Conservation (phyloP, 1,284 basidiomycete genomes). For the Uromyces viciae-fabae region DNA sequence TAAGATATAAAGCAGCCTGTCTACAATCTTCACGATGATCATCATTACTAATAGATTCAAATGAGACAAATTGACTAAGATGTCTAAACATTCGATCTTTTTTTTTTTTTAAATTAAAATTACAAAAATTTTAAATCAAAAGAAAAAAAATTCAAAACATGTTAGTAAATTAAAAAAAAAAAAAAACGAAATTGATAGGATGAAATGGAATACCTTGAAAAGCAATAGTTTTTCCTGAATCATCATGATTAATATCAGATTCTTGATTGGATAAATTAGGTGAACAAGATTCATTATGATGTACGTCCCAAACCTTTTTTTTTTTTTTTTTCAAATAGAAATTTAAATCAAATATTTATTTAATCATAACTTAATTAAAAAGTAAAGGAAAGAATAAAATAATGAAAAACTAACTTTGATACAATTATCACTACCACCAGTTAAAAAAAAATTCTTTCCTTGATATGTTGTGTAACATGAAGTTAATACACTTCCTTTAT, state of each 20-base stretch:
- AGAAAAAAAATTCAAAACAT: too few species aligned
- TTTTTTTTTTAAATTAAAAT: too few species aligned
- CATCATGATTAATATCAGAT: too few species aligned
- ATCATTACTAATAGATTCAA: constrained; percentile 74
- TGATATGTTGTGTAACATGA: constrained; percentile 29
- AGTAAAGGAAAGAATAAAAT: constrained; percentile 51
- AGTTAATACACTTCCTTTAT: constrained; percentile 42
- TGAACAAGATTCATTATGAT: constrained; percentile 62
- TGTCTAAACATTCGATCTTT: constrained; percentile 60
- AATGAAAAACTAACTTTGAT: constrained; percentile 51
- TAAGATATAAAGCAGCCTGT: constrained; percentile 83
- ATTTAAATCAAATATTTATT: too few species aligned
- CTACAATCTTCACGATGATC: constrained; percentile 73
- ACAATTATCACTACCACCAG: constrained; percentile 54
- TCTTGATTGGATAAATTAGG: constrained; percentile 75
- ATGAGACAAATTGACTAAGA: constrained; percentile 78
- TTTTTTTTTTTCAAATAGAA: too few species aligned
- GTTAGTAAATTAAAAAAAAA: too few species aligned
- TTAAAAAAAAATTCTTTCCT: constrained; percentile 37
- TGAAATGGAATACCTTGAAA: constrained; percentile 43
- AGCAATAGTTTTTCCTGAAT: constrained; percentile 60
- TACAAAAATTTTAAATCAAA: too few species aligned
- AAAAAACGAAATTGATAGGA: constrained; percentile 51
- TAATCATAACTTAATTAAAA: too few species aligned
- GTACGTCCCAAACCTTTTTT: constrained; percentile 48